phyloP scores from a whole-genome alignment of 2,329 filamentous ascomycete genomes.

The Escovopsis sp. region DNA sequence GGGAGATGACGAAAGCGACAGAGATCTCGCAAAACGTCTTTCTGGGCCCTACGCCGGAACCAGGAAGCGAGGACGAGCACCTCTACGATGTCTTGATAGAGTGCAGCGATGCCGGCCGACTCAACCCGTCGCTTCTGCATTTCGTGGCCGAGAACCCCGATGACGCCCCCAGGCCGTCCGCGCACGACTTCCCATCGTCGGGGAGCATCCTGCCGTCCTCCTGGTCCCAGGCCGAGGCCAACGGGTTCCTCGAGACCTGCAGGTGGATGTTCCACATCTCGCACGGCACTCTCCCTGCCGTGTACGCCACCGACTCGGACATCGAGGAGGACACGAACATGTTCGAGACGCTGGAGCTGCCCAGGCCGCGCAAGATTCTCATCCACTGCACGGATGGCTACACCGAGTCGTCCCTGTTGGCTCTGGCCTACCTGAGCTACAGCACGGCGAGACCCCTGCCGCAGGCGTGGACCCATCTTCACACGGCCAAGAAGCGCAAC shows the following conservation, averaged over 20 bases:
- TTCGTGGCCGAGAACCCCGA: constrained; percentile 43
- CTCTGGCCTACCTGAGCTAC: constrained; percentile 86
- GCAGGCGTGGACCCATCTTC: constrained; percentile 75
- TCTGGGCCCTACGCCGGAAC: constrained; percentile 74
- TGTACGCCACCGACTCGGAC: constrained; percentile 21
- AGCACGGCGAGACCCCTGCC: constrained; percentile 68
- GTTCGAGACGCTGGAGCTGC: constrained; percentile 7
- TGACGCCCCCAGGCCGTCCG: constrained; percentile 20
- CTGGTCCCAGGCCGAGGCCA: constrained; percentile 69
- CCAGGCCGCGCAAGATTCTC: constrained; percentile 49
- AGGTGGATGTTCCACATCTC: constrained; percentile 80
- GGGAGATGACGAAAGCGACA: constrained; percentile 75
- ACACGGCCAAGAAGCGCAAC: constrained; percentile 68
- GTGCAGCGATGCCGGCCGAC: constrained; percentile 67
- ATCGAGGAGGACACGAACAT: constrained; percentile 16
- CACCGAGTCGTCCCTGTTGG: constrained; percentile 82
- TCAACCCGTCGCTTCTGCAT: constrained; percentile 54
- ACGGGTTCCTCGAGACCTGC: constrained; percentile 73
- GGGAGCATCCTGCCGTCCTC: constrained; percentile 81
- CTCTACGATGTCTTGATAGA: constrained; percentile 73
- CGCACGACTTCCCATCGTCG: constrained; percentile 74
- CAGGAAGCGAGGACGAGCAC: constrained; percentile 40
- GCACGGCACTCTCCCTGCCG: constrained; percentile 39
- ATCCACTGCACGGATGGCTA: constrained; percentile 95
- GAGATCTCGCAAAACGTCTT: constrained; percentile 85